Base-by-base conservation (phyloP, 1,284 basidiomycete species). In the Athelia sp. region DNA sequence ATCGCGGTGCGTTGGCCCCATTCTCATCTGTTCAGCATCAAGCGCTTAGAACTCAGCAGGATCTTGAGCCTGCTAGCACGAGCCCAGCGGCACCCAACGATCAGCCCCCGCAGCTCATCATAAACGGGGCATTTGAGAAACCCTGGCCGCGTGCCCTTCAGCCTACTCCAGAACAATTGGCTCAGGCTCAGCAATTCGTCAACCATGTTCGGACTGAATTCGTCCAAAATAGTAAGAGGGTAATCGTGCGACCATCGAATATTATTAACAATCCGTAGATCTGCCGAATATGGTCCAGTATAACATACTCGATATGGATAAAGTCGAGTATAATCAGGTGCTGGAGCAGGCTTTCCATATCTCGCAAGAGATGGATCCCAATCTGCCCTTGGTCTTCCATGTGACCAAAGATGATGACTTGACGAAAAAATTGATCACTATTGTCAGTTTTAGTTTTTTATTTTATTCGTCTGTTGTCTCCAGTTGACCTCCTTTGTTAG, bases 271-370 rank as follows among this genome's bases (percentile, higher is more conserved):
- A 18, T 48, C 44, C 32, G 8, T 26, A 67, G 70, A 54, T 35
- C 38, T 68, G 46, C 58, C 57, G 2, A 59, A 56, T 43, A 65
- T 72, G 58, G 45, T 54, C 3, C 43, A 49, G 17, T 58, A 66
- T 22, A 71, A 69, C 10, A 57, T 87, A n/a, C 68, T 78, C 2
- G 66, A 73, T 3, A 75, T 78, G 0, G 79, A 81, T 51, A 71
- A 76, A 35, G 48, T 64, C 34, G 78, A 80, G 40, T 87, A 76
- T 56, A 75, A 72, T 46, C 58, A 58, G 21, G 43, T 74, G 3
- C 67, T 87, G 24, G 79, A 81, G 48, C 68, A 74, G 38, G 56
- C 81, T 24, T 62, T 63, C 56, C 74, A 70, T 46, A 56, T 67
- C 36, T 67, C 72, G 22, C 48, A 42, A 8, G 79, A 82, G 0